Conservation (phyloP, 2,329 filamentous ascomycete genomes). For the Fusarium redolens region DNA sequence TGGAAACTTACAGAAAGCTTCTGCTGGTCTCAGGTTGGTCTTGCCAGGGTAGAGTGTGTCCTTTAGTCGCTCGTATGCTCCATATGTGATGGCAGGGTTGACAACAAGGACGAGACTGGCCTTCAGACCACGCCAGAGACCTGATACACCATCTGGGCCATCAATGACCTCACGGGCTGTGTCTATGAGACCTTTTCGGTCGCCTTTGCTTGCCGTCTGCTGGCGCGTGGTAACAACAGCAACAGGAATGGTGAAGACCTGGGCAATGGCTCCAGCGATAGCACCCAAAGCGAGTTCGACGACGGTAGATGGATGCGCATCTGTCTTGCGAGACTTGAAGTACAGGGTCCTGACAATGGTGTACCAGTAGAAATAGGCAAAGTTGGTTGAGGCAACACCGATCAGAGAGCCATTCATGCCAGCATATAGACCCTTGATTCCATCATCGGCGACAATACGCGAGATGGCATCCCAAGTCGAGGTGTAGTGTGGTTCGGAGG, state of each 20-base stretch:
- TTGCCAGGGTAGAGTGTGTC: conserved; percentile 82
- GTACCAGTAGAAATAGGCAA: conserved; percentile 99
- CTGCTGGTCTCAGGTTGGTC: conserved; percentile 79
- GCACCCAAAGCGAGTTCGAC: conserved; percentile 88
- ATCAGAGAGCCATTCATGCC: conserved; percentile 88
- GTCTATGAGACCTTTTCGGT: conserved; percentile 86
- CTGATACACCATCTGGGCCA: conserved; percentile 88
- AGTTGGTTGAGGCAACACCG: conserved; percentile 96
- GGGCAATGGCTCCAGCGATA: conserved; percentile 87
- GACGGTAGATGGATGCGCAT: conserved; percentile 75
- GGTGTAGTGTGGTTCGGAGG: conserved; percentile 75
- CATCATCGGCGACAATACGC: conserved; percentile 85
- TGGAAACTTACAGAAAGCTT: conserved; percentile 84
- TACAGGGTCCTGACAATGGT: conserved; percentile 87
- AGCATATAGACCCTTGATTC: conserved; percentile 83
- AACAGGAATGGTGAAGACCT: conserved; percentile 96
- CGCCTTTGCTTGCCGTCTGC: conserved; percentile 87
- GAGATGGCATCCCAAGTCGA: conserved; percentile 89
- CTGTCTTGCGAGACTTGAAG: conserved; percentile 66
- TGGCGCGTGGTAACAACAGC: conserved; percentile 95
- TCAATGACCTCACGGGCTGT: conserved; percentile 91
- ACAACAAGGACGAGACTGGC: conserved; percentile 95
- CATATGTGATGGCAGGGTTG: conserved; percentile 97
- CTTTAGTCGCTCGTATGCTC: conserved; percentile 91
- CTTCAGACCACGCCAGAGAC: conserved; percentile 95